Evolutionary conservation across 2,329 filamentous ascomycete genomes (phyloP).

Genomic region (Ampelomyces quisqualis): DNA sequence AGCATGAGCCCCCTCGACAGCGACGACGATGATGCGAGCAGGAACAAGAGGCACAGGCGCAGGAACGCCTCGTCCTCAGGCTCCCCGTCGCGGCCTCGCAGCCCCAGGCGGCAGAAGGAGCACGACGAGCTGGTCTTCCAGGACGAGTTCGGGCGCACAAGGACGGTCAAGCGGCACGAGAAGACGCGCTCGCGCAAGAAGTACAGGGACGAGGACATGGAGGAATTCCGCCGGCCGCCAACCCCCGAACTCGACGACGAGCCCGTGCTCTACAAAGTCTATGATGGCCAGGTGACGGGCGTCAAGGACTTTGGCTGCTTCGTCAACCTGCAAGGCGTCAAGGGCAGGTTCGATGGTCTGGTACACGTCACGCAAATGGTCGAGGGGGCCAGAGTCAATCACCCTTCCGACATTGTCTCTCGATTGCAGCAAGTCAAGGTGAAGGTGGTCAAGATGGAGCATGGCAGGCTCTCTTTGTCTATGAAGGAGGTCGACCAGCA

Average conservation of each 20-base stretch:
- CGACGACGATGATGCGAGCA: slow-evolving; percentile 46
- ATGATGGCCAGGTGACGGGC: slow-evolving; percentile 84
- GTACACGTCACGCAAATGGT: slow-evolving; percentile 91
- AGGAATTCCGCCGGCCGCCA: slow-evolving; percentile 65
- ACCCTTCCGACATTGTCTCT: slow-evolving; percentile 83
- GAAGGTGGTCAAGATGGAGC: slow-evolving; percentile 86
- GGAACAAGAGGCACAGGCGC: slow-evolving; percentile 46
- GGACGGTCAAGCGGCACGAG: slow-evolving; percentile 45
- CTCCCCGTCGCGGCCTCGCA: slow-evolving; percentile 57
- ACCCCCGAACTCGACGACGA: slow-evolving; percentile 76
- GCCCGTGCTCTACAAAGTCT: slow-evolving; percentile 82
- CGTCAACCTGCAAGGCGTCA: slow-evolving; percentile 84
- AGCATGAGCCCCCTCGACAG: slow-evolving; percentile 59
- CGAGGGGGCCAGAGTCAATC: slow-evolving; percentile 81
- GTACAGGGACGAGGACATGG: slow-evolving; percentile 49
- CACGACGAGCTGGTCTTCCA: slow-evolving; percentile 57
- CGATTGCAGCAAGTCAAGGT: slow-evolving; percentile 84
- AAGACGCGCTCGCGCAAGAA: slow-evolving; percentile 44
- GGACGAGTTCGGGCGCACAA: slow-evolving; percentile 59
- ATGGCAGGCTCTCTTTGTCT: slow-evolving; percentile 77
- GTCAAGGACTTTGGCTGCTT: slow-evolving; percentile 96
- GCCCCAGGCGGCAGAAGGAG: slow-evolving; percentile 48
- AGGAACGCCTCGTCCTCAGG: slow-evolving; percentile 54
- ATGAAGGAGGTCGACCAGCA: slow-evolving; percentile 98
- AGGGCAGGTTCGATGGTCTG: slow-evolving; percentile 85